Base-by-base conservation (phyloP, 345 rosid genomes). In the Camelina neglecta region DNA sequence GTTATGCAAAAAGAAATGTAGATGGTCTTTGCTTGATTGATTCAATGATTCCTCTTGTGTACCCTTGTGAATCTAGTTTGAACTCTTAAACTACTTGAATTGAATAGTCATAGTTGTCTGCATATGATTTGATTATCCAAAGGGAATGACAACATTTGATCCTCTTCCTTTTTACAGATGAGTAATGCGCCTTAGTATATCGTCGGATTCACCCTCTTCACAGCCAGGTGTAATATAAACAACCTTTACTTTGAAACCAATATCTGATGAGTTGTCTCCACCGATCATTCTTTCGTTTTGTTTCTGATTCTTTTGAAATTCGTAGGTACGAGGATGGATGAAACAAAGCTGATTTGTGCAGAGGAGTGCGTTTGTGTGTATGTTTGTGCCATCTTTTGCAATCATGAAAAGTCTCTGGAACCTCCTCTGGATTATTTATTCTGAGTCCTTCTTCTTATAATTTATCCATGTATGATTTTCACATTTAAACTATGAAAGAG, bases 151-250 rank as follows among this genome's bases (percentile, higher is more conserved):
- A 54, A 61, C 62, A 54, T 8, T n/a, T 24, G 65, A 11, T 16
- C 36, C 4, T 47, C 31, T 71, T 71, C 15, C 20, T 64, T 70
- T 29, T 64, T 49, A 57, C 76, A 77, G 80, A 77, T 71, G 80
- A 77, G 2, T 77, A 64, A 71, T 71, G 47, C 18, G 33, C 20
- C n/a, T 26, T 64, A 11, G n/a, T 39, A 24, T 63, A 54, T 76
- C 60, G 64, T 36, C 57, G 36, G 71, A 70, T 24, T 64, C 72
- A 54, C 66, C 72, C 67, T 71, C 76, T 71, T 71, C 76, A 58
- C 67, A 71, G 31, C 56, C 41, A 63, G 71, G 80, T 77, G 38
- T 12, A 12, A 4, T 36, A 16, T 13, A 8, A 33, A 44, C 47
- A 18, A 53, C 18, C 18, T 18, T 18, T 18, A 18, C 57, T 63